These are phyloP conservation scores for Wickerhamomyces ciferrii DNA, from an alignment of 805 yeast genomes.

Conservation along the genomic window DNA sequence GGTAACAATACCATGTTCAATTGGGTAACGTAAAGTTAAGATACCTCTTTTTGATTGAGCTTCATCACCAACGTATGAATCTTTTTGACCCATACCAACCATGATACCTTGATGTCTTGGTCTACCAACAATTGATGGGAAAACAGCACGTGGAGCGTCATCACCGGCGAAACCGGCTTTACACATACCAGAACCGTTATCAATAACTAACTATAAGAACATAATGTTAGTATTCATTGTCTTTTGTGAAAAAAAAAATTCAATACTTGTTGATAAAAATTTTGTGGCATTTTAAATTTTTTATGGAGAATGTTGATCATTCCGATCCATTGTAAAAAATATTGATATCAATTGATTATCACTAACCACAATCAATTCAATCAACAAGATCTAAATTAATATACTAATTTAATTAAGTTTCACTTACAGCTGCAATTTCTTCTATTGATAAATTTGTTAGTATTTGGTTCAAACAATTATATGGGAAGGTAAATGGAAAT, in stretches of 20 bases:
- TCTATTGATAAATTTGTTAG: constrained; percentile 17
- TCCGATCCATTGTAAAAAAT: not conserved
- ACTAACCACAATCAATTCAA: no score
- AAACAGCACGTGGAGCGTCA: constrained; percentile 99
- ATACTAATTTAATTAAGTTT: no score
- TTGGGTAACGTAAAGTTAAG: constrained; percentile 96
- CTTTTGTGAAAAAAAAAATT: no score
- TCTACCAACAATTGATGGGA: constrained; percentile 99
- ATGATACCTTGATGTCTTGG: constrained; percentile 99
- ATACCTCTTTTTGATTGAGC: constrained; percentile 99
- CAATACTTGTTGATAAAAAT: not conserved
- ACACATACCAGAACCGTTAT: constrained; percentile 99
- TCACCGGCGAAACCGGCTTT: constrained; percentile 99
- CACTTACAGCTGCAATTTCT: constrained; percentile 14
- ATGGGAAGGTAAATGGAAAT: no score
- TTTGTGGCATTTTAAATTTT: not conserved
- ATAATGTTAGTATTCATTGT: not conserved
- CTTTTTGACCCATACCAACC: constrained; percentile 99
- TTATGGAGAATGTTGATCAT: not conserved
- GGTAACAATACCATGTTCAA: constrained; percentile 99
- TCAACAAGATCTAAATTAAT: no score
- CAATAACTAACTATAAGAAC: constrained; percentile 60
- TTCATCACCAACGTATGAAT: constrained; percentile 99
- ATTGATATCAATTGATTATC: no score
- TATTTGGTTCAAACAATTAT: constrained; percentile 4